These are phyloP conservation scores for Taphrina deformans DNA, from an alignment of 1,139 yeast genomes.

Conservation along the genomic window DNA sequence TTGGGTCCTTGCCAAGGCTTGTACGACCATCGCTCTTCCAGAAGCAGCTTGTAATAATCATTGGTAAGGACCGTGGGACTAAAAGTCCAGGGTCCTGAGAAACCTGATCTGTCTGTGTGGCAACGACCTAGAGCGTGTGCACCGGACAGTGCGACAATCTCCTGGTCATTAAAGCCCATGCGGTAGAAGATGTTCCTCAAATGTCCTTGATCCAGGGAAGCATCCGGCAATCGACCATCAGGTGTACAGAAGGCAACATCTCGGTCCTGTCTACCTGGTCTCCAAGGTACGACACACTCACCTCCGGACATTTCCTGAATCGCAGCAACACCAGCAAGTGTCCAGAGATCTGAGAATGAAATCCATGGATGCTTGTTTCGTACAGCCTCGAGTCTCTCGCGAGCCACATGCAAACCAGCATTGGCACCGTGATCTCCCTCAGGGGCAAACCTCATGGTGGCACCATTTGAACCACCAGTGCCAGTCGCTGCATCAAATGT, in stretches of 20 bases:
- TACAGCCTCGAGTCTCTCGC: conserved; percentile 58
- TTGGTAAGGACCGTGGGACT: conserved; percentile 69
- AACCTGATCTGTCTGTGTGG: conserved; percentile 59
- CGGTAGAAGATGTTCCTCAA: conserved; percentile 57
- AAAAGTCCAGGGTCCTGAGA: conserved; percentile 94
- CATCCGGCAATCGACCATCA: conserved; percentile 61
- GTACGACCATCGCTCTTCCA: conserved; percentile 73
- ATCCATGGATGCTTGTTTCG: conserved; percentile 61
- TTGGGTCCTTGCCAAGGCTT: conserved; percentile 49
- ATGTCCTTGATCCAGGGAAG: conserved; percentile 56
- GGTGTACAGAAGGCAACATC: conserved; percentile 54
- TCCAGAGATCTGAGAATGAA: conserved; percentile 66
- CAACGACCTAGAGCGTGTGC: conserved; percentile 68
- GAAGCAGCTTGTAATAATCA: conserved; percentile 61
- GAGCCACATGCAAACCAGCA: conserved; percentile 60
- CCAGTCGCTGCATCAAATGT: conserved; percentile 58
- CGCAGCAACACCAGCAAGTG: conserved; percentile 63
- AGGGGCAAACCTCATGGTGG: conserved; percentile 58
- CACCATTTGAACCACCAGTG: conserved; percentile 69
- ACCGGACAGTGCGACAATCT: conserved; percentile 63
- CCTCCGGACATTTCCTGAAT: conserved; percentile 56
- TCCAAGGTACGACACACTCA: conserved; percentile 61
- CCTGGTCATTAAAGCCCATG: conserved; percentile 65
- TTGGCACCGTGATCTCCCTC: conserved; percentile 61
- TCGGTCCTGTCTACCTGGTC: conserved; percentile 64